A percentile compares a stretch with the other conserved stretches of the same genome.
These are phyloP conservation scores for Xerocomellus intermedius DNA, from an alignment of 768 basidiomycete species.

Conservation along the genomic window DNA sequence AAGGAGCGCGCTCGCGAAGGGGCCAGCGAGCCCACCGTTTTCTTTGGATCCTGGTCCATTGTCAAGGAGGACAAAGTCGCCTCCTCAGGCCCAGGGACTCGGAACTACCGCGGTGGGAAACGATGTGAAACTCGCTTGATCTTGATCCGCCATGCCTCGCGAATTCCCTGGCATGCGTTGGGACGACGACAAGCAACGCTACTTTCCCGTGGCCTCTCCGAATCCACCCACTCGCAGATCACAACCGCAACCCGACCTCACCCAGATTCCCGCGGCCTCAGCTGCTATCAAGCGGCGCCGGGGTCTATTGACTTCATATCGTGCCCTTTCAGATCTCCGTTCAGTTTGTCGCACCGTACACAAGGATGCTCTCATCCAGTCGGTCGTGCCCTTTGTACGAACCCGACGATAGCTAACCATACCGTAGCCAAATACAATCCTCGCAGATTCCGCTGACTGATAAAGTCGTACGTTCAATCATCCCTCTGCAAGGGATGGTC, in stretches of 20 bases:
- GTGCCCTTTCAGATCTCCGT: conserved; percentile 14
- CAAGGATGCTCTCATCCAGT: conserved; percentile 31
- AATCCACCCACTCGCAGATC: background rate
- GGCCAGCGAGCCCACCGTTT: no score
- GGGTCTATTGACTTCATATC: background rate
- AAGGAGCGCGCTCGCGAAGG: conserved; percentile 17
- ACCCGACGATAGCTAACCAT: background rate
- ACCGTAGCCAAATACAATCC: conserved; percentile 40
- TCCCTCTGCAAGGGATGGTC: conserved; percentile 35
- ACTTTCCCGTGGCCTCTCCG: conserved; percentile 44
- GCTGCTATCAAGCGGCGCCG: background rate
- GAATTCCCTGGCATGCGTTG: conserved; percentile 58
- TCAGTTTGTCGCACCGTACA: conserved; percentile 12
- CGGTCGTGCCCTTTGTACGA: background rate
- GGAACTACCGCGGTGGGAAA: no score
- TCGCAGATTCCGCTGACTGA: conserved; percentile 42
- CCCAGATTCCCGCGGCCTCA: background rate
- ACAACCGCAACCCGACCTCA: background rate
- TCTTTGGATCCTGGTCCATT: background rate
- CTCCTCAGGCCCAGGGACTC: no score
- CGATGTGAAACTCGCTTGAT: no score
- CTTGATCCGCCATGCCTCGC: conserved; percentile 38
- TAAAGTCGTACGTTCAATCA: conserved; percentile 23
- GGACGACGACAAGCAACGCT: conserved; percentile 50
- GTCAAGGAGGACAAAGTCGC: background rate